Evolutionary conservation across 1,284 basidiomycete species (phyloP).

Genomic region (Tetrapyrgos nigripes): DNA sequence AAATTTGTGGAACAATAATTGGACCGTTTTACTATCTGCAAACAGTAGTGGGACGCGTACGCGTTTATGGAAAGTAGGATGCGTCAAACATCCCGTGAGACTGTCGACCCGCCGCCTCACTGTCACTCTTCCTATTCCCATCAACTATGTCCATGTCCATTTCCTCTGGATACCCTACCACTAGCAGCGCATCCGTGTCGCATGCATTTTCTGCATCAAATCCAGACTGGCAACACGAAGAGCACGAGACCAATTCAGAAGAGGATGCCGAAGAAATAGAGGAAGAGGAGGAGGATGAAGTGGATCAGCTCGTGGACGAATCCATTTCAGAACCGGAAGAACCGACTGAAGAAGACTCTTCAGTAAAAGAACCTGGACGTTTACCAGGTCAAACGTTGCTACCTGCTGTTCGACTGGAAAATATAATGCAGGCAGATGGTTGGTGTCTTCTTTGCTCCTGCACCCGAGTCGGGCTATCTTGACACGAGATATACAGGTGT

Average conservation of each 20-base stretch:
- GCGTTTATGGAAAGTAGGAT: no score
- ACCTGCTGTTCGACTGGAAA: conserved; percentile 66
- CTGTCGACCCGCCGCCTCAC: background rate
- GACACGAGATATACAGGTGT: conserved; percentile 45
- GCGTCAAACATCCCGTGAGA: no score
- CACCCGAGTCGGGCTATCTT: conserved; percentile 8
- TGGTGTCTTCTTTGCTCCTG: conserved; percentile 24
- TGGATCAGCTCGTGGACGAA: conserved; percentile 69
- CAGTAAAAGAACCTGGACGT: conserved; percentile 44
- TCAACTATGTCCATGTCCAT: background rate
- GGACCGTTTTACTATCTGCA: no score
- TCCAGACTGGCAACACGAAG: background rate
- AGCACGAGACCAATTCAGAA: conserved; percentile 8
- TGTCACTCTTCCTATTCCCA: background rate
- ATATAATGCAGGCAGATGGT: conserved; percentile 77
- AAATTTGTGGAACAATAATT: no score
- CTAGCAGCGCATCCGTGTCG: background rate
- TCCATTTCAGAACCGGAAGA: conserved; percentile 36
- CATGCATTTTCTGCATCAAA: background rate
- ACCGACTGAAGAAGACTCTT: conserved; percentile 44
- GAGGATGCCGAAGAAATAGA: conserved; percentile 10
- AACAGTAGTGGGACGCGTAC: background rate
- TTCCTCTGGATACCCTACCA: background rate
- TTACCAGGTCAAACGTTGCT: conserved; percentile 66
- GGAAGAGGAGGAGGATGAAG: conserved; percentile 51